A percentile compares a stretch with the other conserved stretches of the same genome.
These are phyloP conservation scores for Stropharia rugosoannulata DNA, from an alignment of 768 basidiomycete species.

Conservation along the genomic window DNA sequence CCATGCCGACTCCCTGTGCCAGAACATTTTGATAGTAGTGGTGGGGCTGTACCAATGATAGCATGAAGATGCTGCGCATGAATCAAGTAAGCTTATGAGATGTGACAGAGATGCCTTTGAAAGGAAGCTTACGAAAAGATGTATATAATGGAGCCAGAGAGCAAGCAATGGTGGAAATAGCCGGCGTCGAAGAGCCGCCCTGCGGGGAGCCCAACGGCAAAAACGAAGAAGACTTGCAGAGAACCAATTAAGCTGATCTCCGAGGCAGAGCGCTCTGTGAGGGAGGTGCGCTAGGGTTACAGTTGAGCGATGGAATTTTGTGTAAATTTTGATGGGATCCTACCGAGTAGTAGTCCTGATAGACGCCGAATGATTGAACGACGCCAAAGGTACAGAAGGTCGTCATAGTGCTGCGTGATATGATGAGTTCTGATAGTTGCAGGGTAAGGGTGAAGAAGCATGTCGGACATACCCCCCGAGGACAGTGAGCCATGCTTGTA, in stretches of 20 bases:
- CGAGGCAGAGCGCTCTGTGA: conserved; percentile 38
- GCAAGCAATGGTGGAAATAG: conserved; percentile 44
- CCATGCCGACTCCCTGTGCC: conserved; percentile 55
- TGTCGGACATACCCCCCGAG: conserved; percentile 40
- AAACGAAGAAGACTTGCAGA: conserved; percentile 48
- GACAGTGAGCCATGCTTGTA: conserved; percentile 44
- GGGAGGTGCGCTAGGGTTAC: conserved; percentile 28
- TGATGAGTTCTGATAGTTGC: conserved; percentile 1
- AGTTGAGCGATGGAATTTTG: background rate
- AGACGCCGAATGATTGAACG: conserved; percentile 50
- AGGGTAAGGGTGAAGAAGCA: background rate
- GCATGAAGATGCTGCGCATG: conserved; percentile 45
- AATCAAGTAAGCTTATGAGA: background rate
- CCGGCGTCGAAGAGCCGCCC: conserved; percentile 49
- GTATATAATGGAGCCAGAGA: conserved; percentile 38
- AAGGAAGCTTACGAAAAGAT: conserved; percentile 36
- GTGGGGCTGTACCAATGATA: conserved; percentile 45
- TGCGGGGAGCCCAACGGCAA: conserved; percentile 42
- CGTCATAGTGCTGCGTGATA: conserved; percentile 33
- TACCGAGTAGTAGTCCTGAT: conserved; percentile 52
- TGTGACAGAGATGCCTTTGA: background rate
- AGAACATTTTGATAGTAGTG: conserved; percentile 54
- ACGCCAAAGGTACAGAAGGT: conserved; percentile 50
- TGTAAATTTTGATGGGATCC: conserved; percentile 6
- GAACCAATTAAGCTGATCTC: conserved; percentile 52